phyloP scores from a whole-genome alignment of 306 rosid species.

The Mucuna pruriens region DNA sequence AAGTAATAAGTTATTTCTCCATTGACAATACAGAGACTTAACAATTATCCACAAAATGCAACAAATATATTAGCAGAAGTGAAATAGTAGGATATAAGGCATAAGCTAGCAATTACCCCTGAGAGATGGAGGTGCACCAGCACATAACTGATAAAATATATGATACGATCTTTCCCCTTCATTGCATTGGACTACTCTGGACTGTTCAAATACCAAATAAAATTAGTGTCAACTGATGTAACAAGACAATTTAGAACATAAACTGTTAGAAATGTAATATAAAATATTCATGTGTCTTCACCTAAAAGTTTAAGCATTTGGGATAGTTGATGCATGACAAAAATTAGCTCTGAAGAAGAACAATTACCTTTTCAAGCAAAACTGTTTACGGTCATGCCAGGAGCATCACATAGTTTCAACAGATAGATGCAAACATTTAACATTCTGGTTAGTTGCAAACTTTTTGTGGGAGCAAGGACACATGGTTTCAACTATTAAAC shows the following conservation, averaged over 20 bases:
- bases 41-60: conserved; percentile 19
- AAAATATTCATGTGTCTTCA: neutral
- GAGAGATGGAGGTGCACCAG: conserved; percentile 81
- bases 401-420: conserved; percentile 36
- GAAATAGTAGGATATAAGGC: conserved; percentile 21
- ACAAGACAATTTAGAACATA: conserved; percentile 15
- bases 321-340: neutral
- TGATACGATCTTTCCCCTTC: conserved; percentile 96
- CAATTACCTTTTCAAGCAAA: conserved; percentile 90
- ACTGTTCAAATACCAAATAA: conserved; percentile 56
- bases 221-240: conserved; percentile 33
- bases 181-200: conserved; percentile 94
- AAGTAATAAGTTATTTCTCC: neutral
- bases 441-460: conserved; percentile 47
- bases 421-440: conserved; percentile 38
- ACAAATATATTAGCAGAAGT: conserved; percentile 13
- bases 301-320: neutral
- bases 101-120: conserved; percentile 55
- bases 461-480: conserved; percentile 23
- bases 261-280: neutral
- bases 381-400: conserved; percentile 50
- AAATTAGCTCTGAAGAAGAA: conserved; percentile 37
- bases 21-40: conserved; percentile 13
- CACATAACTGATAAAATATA: conserved; percentile 93
- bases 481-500: conserved; percentile 29